Evolutionary conservation across 2,329 filamentous ascomycete genomes (phyloP).

Genomic region (Kalaharituber pfeilii): DNA sequence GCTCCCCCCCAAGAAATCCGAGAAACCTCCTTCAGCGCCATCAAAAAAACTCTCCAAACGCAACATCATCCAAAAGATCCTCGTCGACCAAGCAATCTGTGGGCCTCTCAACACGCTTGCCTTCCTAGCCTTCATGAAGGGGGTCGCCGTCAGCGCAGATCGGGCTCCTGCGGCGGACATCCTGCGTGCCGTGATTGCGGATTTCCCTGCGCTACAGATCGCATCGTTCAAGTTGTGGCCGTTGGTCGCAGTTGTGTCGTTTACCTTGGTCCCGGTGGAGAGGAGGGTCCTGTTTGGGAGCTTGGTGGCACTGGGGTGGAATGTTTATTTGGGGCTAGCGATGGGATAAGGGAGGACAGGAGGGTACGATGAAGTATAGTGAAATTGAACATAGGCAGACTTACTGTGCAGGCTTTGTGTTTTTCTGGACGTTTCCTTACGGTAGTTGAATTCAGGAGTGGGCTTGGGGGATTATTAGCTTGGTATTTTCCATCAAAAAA

Average conservation of each 20-base stretch:
- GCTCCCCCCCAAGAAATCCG: constrained; percentile 8
- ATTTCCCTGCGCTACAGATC: constrained; percentile 34
- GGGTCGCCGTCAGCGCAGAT: background rate
- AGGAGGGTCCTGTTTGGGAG: constrained; percentile 35
- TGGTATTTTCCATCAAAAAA: no score
- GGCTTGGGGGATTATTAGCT: no score
- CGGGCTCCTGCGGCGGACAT: constrained; percentile 17
- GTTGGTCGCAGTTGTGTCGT: constrained; percentile 35
- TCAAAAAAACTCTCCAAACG: constrained; percentile 26
- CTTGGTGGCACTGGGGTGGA: constrained; percentile 35
- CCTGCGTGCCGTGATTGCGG: constrained; percentile 9
- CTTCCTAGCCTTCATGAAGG: constrained; percentile 39
- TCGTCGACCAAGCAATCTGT: constrained; percentile 41
- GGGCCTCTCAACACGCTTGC: constrained; percentile 39
- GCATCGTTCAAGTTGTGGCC: constrained; percentile 39
- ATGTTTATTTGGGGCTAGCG: constrained; percentile 36
- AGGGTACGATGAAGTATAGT: no score
- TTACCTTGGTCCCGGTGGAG: constrained; percentile 35
- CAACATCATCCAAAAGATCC: constrained; percentile 38
- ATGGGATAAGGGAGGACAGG: background rate
- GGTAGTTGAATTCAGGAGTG: no score
- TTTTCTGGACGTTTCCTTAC: no score
- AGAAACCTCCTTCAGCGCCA: constrained; percentile 8
- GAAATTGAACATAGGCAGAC: no score
- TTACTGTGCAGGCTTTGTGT: no score